Percentiles rank a stretch among this genome's conserved stretches.
Evolutionary conservation across 192 early-diverging fungal species (phyloP).

Genomic region (Mortierella hygrophila): DNA sequence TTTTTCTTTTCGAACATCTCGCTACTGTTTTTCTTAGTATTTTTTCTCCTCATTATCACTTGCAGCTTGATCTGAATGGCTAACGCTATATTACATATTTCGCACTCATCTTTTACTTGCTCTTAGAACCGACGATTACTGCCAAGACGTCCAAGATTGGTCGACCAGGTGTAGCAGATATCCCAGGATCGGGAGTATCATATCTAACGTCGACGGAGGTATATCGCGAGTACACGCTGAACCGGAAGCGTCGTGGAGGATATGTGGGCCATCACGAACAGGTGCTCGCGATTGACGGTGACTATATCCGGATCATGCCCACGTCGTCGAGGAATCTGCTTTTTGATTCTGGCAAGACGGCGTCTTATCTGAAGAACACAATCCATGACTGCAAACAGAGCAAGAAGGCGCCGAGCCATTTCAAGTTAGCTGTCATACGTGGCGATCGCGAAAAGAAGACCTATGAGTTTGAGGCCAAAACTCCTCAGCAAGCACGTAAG

Average conservation of each 20-base stretch:
- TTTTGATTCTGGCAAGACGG: constrained; percentile 88
- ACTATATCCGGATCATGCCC: constrained; percentile 91
- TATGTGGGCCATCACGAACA: constrained; percentile 88
- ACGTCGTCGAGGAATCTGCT: constrained; percentile 78
- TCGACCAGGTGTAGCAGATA: constrained; percentile 25
- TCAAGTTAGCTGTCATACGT: constrained; percentile 74
- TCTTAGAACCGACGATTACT: constrained; percentile 3
- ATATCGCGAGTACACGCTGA: constrained; percentile 78
- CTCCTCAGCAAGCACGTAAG: constrained; percentile 74
- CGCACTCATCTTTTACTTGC: neutral
- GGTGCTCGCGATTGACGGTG: constrained; percentile 94
- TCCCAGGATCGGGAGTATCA: constrained; percentile 49
- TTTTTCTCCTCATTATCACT: neutral
- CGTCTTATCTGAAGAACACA: constrained; percentile 49
- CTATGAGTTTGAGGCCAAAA: constrained; percentile 83
- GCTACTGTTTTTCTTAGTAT: neutral
- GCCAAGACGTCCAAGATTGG: constrained; percentile 34
- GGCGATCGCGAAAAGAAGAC: constrained; percentile 79
- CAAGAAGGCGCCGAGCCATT: constrained; percentile 75
- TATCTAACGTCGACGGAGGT: constrained; percentile 51
- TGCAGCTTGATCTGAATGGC: neutral
- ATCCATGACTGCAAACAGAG: constrained; percentile 72
- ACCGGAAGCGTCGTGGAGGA: constrained; percentile 85
- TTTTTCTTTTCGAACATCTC: neutral
- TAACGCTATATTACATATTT: neutral